Evolutionary conservation across 1,284 basidiomycete genomes (phyloP), one percentile per base, ranked within the genome.

Genomic region (Rhizoctonia solani): DNA sequence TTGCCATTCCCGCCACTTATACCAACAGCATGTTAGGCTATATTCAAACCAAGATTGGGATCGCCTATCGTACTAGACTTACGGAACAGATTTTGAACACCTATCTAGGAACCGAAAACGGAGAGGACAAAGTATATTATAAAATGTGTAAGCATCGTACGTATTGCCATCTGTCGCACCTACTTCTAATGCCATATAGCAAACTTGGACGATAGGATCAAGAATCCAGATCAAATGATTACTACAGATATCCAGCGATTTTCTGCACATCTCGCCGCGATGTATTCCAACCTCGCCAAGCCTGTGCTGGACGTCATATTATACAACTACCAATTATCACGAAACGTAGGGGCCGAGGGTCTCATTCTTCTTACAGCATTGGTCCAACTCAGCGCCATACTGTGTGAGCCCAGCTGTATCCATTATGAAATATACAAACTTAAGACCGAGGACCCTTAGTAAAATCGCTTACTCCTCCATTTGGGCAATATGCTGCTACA

Each of bases 211-310:
- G 96, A 98, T 76, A 83, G 96, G 65, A 95, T 98, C 71, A 95
- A 95, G 81, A 98, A 98, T 73, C 91, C 93, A 8, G 96, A 98
- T 75, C 95, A 98, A 76, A 90, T 96, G 86, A 93, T 98, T 71
- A 96, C 95, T 0, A 90, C 96, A 69, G 96, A 99, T 76, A 93
- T 98, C 49, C 91, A 95, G 75, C 91, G 91, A 68, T 98, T 98
- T 79, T 93, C 93, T 34, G 85, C 85, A 23, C 90, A 94, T 74
- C 84, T 99, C 16, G 93, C 96, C 8, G 93, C 94, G 44, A 95
- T 98, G 50, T 99, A 98, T 77, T 88, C 90, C 16, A 96, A 96
- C 76, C 79, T 97, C 47, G 93, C 94, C 41, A 98, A 98, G 77
- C 96, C 96, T 1, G 83, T 91, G 16, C 83, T 98, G 39, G 96